These are phyloP conservation scores for Porcisia deanei DNA, from an alignment of 208 protist genomes.

Conservation along the genomic window DNA sequence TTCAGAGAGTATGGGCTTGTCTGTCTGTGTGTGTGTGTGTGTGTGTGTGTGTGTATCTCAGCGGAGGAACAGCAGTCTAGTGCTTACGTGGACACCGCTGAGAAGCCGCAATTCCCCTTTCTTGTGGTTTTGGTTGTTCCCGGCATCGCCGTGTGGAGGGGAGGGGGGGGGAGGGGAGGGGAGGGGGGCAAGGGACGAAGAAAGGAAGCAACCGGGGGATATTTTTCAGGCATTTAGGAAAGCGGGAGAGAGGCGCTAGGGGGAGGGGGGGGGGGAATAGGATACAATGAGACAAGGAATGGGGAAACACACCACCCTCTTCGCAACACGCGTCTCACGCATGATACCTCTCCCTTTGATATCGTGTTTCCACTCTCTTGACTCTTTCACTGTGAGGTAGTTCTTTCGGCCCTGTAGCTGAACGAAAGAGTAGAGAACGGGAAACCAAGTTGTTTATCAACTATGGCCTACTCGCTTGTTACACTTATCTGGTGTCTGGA, in stretches of 20 bases:
- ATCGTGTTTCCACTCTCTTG: not conserved
- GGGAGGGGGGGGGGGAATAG: too few species aligned
- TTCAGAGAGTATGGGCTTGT: not conserved
- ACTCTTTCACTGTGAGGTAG: not conserved
- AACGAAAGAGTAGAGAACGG: not conserved
- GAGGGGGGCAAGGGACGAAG: not conserved
- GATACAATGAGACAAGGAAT: not conserved
- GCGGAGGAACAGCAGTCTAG: not conserved
- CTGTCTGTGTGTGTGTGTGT: not conserved
- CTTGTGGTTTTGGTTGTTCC: too few species aligned
- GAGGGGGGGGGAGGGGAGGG: not conserved
- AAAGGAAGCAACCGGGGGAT: not conserved
- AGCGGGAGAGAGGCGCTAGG: not conserved
- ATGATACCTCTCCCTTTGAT: not conserved
- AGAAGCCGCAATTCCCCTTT: not conserved
- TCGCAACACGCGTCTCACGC: not conserved
- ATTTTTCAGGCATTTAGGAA: not conserved
- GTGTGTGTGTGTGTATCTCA: not conserved
- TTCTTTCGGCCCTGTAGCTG: not conserved
- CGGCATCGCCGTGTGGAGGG: too few species aligned
- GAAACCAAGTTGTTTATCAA: not conserved
- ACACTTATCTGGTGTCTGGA: not conserved
- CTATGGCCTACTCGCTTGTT: not conserved
- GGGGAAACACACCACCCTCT: not conserved
- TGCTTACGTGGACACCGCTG: not conserved